phyloP scores from a whole-genome alignment of 345 rosid species.

The Eucalyptus paniculata region DNA sequence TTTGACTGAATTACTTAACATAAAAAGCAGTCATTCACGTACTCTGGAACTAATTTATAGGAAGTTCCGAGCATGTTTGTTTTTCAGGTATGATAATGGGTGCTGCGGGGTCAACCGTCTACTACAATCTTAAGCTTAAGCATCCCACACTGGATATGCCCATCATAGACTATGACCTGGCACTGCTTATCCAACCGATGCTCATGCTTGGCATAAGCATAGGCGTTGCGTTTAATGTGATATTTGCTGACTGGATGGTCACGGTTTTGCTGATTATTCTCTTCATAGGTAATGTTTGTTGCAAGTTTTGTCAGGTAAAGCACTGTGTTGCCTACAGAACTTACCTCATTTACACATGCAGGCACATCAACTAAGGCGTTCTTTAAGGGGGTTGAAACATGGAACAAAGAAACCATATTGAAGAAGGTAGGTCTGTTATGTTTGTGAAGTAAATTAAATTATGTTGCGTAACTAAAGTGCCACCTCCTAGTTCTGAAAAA shows the following conservation, averaged over 20 bases:
- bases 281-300: slow-evolving; percentile 35
- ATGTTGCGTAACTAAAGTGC: background rate
- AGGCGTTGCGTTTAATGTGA: slow-evolving; percentile 65
- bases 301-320: background rate
- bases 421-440: slow-evolving; percentile 9
- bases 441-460: background rate
- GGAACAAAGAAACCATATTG: slow-evolving; percentile 33
- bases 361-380: slow-evolving; percentile 33
- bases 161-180: slow-evolving; percentile 75
- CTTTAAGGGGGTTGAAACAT: slow-evolving; percentile 32
- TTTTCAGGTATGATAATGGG: slow-evolving; percentile 84
- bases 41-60: background rate
- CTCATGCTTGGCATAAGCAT: slow-evolving; percentile 74
- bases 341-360: background rate
- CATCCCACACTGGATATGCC: slow-evolving; percentile 79
- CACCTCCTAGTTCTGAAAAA: background rate
- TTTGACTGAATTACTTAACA: background rate
- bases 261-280: slow-evolving; percentile 77
- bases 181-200: slow-evolving; percentile 79
- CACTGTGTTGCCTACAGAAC: background rate
- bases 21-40: background rate
- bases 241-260: slow-evolving; percentile 84
- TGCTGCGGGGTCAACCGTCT: slow-evolving; percentile 62
- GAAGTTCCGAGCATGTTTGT: background rate
- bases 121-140: slow-evolving; percentile 63